Conservation (phyloP, 768 basidiomycete species). For the Coprinopsis marcescibilis region DNA sequence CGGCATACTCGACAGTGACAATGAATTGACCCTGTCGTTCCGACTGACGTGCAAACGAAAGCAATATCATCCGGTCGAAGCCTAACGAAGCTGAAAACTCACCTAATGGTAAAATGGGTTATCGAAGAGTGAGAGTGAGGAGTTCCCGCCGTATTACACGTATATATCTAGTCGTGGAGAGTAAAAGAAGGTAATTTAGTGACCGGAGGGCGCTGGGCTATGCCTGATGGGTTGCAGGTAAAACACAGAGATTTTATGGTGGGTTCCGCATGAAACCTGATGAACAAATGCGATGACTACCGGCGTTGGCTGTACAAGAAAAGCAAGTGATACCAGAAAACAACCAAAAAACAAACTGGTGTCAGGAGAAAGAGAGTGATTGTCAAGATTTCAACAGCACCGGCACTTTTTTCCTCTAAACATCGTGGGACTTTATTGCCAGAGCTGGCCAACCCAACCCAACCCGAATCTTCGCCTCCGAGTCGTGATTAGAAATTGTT, state of each 20-base stretch:
- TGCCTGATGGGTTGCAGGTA: not conserved
- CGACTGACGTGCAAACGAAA: conserved; percentile 13
- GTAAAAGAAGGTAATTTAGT: not conserved
- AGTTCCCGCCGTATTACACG: too few relatives aligned
- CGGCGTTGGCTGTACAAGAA: not conserved
- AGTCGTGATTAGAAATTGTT: not conserved
- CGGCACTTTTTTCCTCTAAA: not conserved
- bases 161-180: too few relatives aligned
- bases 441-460: not conserved
- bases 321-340: too few relatives aligned
- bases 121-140: too few relatives aligned
- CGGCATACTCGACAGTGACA: conserved; percentile 3
- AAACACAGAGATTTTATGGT: not conserved
- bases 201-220: not conserved
- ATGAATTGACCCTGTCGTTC: not conserved
- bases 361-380: too few relatives aligned
- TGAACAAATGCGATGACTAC: not conserved
- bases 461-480: not conserved
- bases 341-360: too few relatives aligned
- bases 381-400: not conserved
- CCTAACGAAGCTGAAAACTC: not conserved
- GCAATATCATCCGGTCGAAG: not conserved
- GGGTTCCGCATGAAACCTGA: not conserved
- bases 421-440: not conserved
- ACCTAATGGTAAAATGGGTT: too few relatives aligned